Base-by-base conservation (phyloP, 169 alveolate species). In the Plasmodium relictum region DNA sequence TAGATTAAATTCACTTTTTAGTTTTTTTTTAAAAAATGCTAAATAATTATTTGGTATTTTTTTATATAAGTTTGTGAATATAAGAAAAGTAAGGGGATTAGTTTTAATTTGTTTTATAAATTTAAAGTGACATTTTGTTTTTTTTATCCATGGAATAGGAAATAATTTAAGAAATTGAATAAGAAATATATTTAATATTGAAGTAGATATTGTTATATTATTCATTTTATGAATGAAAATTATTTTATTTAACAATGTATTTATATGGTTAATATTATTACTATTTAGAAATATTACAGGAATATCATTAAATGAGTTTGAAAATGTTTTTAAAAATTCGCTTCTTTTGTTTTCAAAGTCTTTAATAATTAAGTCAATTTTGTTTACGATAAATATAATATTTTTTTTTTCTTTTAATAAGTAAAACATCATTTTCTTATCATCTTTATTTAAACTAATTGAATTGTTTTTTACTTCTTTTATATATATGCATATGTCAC, bases 91-190 rank as follows among this genome's bases (percentile, higher is more conserved):
- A 9, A 69, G 41, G 3, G 91, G 91, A 22, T 66, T 80, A 2
- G 42, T 66, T 10, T 37, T 80, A 16, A 80, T 70, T 22, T 80
- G 91, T 42, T 70, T 80, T 8, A 80, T 80, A 58, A 52, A 80
- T 58, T 80, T 80, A 58, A 80, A 80, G 44, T 26, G 45, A 26
- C 91, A 80, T 80, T 80, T 80, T 39, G 48, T 66, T 68, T 80
- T 80, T 22, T 70, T 80, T 24, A 66, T 6, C 91, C 91, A 80
- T 2, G 91, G 91, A 18, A 80, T 45, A 31, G 91, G 91, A 14
- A 80, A 80, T 14, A 80, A 22, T 58, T 80, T 68, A 12, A 66
- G 42, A 50, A 80, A 80, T 22, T 70, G 48, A 16, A 68, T 68
- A 31, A 80, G 50, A 56, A 80, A 80, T n/a, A 80, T n/a, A 68